A percentile compares a stretch with the other conserved stretches of the same genome.
Conservation (phyloP, 2,329 filamentous ascomycete genomes). For the Neofusicoccum kwambonambiense region DNA sequence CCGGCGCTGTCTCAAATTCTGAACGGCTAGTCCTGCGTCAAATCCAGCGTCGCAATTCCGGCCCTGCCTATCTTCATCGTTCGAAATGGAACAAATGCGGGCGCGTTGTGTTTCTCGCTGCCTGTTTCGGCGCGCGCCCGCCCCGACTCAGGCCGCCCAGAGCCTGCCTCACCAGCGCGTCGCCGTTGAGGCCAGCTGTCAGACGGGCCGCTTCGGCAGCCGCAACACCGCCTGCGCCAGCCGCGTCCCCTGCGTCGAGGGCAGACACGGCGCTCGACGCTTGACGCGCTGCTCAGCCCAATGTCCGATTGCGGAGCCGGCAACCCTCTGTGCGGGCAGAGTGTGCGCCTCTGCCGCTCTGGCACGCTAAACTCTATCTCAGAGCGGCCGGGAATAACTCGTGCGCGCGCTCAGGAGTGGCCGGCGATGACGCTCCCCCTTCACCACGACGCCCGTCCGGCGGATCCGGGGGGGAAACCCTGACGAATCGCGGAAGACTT, state of each 20-base stretch:
- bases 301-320: not conserved
- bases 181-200: not conserved
- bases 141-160: too few relatives aligned
- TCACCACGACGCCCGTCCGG: conserved; percentile 1
- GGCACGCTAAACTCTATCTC: conserved; percentile 4
- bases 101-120: not conserved
- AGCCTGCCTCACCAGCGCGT: not conserved
- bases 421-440: conserved; percentile 1
- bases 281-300: not conserved
- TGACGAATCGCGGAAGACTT: conserved; percentile 13
- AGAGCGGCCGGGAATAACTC: not conserved
- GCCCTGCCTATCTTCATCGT: conserved; percentile 4
- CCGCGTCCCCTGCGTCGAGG: not conserved
- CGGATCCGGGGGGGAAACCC: conserved; percentile 3
- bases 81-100: not conserved
- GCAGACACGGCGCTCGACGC: not conserved
- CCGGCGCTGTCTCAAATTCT: conserved; percentile 6
- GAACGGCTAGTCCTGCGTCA: conserved; percentile 2
- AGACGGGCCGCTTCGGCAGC: conserved; percentile 2
- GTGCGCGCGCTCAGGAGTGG: not conserved
- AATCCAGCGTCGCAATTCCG: conserved; percentile 5
- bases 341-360: conserved; percentile 7
- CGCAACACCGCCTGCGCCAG: not conserved
- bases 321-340: not conserved
- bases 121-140: not conserved